Evolutionary conservation across 768 basidiomycete species (phyloP).

Genomic region (Scleroderma bovista): DNA sequence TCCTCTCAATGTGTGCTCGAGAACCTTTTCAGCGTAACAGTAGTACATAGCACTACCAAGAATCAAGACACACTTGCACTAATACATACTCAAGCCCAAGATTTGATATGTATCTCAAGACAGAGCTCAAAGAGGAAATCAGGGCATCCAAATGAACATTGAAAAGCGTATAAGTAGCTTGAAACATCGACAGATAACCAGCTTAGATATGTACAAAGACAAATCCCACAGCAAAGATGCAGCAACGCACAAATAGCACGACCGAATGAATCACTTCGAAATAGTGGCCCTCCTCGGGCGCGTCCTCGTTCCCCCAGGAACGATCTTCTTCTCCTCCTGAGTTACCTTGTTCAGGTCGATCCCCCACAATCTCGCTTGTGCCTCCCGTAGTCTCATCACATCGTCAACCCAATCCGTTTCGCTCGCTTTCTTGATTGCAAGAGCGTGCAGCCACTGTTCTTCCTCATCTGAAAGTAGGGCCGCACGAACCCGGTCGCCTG

Average conservation of each 20-base stretch:
- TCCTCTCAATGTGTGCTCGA: too few relatives aligned
- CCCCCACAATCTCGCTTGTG: constrained; percentile 35
- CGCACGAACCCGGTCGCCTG: constrained; percentile 47
- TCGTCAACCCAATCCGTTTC: constrained; percentile 71
- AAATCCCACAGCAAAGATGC: background rate
- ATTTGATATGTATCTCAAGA: too few relatives aligned
- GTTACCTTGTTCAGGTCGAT: constrained; percentile 23
- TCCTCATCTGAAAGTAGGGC: constrained; percentile 46
- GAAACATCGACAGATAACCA: too few relatives aligned
- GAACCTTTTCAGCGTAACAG: too few relatives aligned
- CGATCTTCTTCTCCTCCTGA: constrained; percentile 14
- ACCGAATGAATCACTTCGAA: constrained; percentile 7
- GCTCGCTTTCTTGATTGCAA: constrained; percentile 41
- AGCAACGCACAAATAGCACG: background rate
- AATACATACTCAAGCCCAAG: too few relatives aligned
- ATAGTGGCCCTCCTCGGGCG: constrained; percentile 20
- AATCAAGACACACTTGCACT: too few relatives aligned
- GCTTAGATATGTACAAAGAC: too few relatives aligned
- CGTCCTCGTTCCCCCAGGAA: constrained; percentile 25
- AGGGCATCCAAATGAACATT: too few relatives aligned
- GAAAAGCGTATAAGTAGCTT: too few relatives aligned
- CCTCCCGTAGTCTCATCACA: constrained; percentile 37
- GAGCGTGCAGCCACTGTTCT: constrained; percentile 49
- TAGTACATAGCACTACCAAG: too few relatives aligned
- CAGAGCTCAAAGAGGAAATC: too few relatives aligned